phyloP scores from a whole-genome alignment of 73 alveolate species.

The Tetrahymena borealis region DNA sequence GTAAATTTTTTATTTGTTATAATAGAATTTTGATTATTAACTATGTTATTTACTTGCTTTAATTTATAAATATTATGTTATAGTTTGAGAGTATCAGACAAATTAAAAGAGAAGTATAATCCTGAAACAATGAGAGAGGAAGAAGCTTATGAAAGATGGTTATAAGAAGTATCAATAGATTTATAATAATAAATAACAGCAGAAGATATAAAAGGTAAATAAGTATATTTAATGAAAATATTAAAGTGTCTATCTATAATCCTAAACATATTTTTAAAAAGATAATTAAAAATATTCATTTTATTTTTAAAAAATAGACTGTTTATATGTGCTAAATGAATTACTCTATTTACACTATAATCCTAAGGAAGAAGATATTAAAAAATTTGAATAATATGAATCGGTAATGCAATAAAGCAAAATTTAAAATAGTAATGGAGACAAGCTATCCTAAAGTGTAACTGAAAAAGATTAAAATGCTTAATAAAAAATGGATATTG shows the following conservation, averaged over 20 bases:
- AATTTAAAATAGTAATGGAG: not conserved
- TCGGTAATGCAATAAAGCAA: not conserved
- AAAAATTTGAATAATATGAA: not conserved
- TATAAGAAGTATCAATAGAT: not conserved
- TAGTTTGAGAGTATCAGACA: not conserved
- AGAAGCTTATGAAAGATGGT: not conserved
- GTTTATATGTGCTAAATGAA: not conserved
- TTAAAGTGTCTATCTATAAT: no score
- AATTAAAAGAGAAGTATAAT: not conserved
- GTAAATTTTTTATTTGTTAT: not conserved
- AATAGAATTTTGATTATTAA: no score
- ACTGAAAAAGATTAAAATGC: not conserved
- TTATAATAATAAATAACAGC: not conserved
- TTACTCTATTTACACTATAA: not conserved
- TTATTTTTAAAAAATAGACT: not conserved
- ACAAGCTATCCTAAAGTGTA: no score
- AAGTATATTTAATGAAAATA: no score
- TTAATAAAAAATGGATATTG: not conserved
- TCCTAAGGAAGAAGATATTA: not conserved
- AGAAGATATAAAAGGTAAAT: not conserved
- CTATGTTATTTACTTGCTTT: no score
- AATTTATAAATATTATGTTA: no score
- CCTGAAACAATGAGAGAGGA: not conserved
- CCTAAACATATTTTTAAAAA: not conserved
- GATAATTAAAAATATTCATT: not conserved